Base-by-base conservation (phyloP, 2,329 filamentous ascomycete species). In the Xylariales sp. region DNA sequence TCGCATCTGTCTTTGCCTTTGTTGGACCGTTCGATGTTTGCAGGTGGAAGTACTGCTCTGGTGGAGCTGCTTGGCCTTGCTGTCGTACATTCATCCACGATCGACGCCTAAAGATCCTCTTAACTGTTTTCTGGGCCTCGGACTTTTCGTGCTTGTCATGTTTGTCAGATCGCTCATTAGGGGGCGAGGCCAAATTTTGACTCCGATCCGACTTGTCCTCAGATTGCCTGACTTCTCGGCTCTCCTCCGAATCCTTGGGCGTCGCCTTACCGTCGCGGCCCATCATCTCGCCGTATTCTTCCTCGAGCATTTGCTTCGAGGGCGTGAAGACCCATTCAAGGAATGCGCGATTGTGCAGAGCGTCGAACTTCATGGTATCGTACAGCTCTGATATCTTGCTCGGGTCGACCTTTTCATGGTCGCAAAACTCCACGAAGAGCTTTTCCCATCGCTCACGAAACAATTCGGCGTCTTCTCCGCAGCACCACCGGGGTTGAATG, bases 351-450 rank as follows among this genome's bases (percentile, higher is more conserved):
- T 98, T 98, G 63, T 98, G 94, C 12, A 98, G 72, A 1, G 93
- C 93, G 60, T 98, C 93, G 48, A 97, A 98, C 62, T 98, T 98
- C 93, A 98, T 97, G 15, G 91, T 97, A 61, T 98, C 93, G 60
- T 98, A 98, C 3, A 98, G 76, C 66, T 98, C 93, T 5, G 89
- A 96, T 45, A 98, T 91, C 68, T 98, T 98, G 71, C 90, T 95
- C 14, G 94, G 94, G 61, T 98, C 93, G 14, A 97, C 89, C 68
- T 98, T 98, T 54, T 98, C 93, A 2, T 87, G 85, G 59, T 98
- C 94, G 48, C 86, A 93, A 54, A 98, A 98, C 57, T 98, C 93
- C 33, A 83, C 80, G 63, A 98, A 98, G 2, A 98, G 76, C 67
- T 98, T 98, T 65, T 97, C 93, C 93, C 93, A 98, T 20, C 93